Evolutionary conservation across 2,329 filamentous ascomycete species (phyloP).

Genomic region (Cladorrhinum sp.): DNA sequence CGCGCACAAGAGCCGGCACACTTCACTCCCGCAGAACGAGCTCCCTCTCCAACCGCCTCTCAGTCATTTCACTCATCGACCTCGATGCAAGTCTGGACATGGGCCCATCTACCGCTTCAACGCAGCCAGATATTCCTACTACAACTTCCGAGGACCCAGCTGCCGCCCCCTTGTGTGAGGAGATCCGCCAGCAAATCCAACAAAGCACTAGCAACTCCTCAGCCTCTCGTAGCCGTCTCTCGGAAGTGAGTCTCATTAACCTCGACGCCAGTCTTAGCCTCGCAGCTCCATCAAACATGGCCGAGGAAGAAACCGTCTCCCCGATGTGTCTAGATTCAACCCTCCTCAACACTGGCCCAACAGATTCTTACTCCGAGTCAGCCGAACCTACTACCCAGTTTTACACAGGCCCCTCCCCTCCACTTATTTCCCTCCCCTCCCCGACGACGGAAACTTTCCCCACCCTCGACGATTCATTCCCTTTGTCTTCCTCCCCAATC

Average conservation of each 20-base stretch:
- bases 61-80: conserved; percentile 30
- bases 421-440: neutral
- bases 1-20: neutral
- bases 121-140: neutral
- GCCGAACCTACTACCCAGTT: too few relatives aligned
- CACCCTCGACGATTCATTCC: neutral
- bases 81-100: conserved; percentile 33
- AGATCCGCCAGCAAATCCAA: neutral
- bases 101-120: neutral
- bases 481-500: neutral
- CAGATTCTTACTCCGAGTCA: neutral
- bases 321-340: neutral
- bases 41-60: neutral
- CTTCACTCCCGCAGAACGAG: neutral
- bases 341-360: neutral
- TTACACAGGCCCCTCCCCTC: neutral
- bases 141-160: neutral
- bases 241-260: neutral
- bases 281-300: neutral
- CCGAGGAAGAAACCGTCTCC: neutral
- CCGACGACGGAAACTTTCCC: neutral
- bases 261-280: neutral
- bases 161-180: neutral
- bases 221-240: neutral
- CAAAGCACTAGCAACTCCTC: neutral